Evolutionary conservation across 139 green algal genomes (phyloP), one percentile per base, ranked within the genome.

Genomic region (Pseudopediastrum boryanum): DNA sequence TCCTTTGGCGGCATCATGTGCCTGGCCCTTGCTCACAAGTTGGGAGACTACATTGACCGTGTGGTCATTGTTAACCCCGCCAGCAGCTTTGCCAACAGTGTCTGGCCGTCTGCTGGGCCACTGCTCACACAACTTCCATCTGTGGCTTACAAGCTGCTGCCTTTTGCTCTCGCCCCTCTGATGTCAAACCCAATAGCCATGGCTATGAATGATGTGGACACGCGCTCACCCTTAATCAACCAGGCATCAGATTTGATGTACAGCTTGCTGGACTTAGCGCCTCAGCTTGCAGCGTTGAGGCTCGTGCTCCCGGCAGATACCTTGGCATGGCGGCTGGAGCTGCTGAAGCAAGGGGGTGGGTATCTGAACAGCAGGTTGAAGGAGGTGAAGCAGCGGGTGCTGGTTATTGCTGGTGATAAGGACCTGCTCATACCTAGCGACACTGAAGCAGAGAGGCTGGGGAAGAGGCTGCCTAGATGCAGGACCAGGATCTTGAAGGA

Each of bases 61-160:
- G n/a, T 79, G 72, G 72, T 81, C 44, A 16, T 96, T 43, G 90
- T 97, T 54, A 98, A 98, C 89, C 94, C 94, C 1, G 94, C 94
- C 38, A 98, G 94, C 39, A 90, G 79, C 58, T 98, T 95, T 78
- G 35, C 61, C 33, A 41, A 80, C 64, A 90, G 81, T 33, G 62
- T 85, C 25, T 98, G 94, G 94, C 88, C 93, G 6, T 4, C 69
- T 13, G 16, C 94, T 4, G 91, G 91, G 10, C 90, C 92, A 0
- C 68, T 94, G 61, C 85, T 98, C 36, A 78, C 91, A 2, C 42
- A 85, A 36, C 77, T 94, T 48, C 88, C 90, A 0, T 43, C 72
- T 23, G 83, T 91, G 41, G 16, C 92, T 36, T 98, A 97, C 83
- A 68, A 76, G 21, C 68, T 85, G 31, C 78, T 98, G 42, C 94